A percentile compares a stretch with the other conserved stretches of the same genome.
Conservation (phyloP, 208 protist genomes). For the Tetramitus jugosus region DNA sequence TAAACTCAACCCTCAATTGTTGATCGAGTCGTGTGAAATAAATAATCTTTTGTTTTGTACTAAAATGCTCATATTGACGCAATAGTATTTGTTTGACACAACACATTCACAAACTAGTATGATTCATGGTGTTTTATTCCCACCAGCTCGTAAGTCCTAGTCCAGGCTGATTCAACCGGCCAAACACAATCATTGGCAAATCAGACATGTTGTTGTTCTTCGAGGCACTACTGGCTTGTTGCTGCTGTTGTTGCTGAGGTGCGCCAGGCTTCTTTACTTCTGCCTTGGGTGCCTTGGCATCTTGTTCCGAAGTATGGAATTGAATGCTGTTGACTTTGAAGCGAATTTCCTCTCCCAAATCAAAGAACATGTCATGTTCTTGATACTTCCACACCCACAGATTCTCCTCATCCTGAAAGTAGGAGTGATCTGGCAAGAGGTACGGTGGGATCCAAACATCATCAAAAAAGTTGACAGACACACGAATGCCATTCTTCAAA, state of each 20-base stretch:
- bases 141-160: background rate
- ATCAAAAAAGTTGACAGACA: slow-evolving; percentile 26
- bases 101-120: too few species aligned
- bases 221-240: too few species aligned
- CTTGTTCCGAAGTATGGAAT: background rate
- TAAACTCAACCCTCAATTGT: too few species aligned
- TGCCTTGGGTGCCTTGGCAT: background rate
- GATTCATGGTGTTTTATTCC: too few species aligned
- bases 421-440: background rate
- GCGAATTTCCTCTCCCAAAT: background rate
- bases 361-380: background rate
- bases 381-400: slow-evolving; percentile 9
- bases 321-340: background rate
- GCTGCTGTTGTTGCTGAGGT: background rate
- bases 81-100: too few species aligned
- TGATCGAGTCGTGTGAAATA: too few species aligned
- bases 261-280: background rate
- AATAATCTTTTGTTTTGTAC: too few species aligned
- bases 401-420: background rate
- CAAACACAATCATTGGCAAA: background rate
- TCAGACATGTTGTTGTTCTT: background rate
- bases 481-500: slow-evolving; percentile 6
- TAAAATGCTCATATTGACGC: too few species aligned
- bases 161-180: background rate
- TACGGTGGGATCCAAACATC: slow-evolving; percentile 28